A percentile compares a stretch with the other conserved stretches of the same genome.
Evolutionary conservation across 305 asterid genomes (phyloP).

Genomic region (Galium porrigens): DNA sequence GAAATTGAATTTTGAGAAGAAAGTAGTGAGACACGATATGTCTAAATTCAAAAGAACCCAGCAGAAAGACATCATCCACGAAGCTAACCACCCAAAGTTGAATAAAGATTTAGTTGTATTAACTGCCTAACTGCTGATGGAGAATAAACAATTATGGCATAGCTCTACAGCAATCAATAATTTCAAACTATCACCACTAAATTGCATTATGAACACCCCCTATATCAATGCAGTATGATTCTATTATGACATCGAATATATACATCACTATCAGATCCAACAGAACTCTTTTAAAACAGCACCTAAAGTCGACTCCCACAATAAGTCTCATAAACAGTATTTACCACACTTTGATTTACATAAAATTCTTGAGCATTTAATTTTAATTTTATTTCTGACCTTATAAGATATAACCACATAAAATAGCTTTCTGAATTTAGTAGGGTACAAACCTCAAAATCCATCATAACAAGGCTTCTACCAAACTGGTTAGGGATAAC

Average conservation of each 20-base stretch:
- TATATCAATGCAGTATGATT: background rate
- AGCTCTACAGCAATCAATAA: background rate
- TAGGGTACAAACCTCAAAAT: slow-evolving; percentile 13
- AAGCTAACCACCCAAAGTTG: background rate
- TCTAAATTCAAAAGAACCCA: background rate
- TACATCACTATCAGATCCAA: background rate
- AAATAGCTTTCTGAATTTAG: slow-evolving; percentile 4
- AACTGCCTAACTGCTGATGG: background rate
- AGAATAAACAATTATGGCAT: background rate
- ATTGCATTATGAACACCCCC: background rate
- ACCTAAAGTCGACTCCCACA: background rate
- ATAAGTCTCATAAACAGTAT: background rate
- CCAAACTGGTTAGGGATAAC: slow-evolving; percentile 28
- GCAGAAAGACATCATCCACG: background rate
- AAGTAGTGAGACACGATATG: background rate
- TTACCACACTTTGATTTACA: background rate
- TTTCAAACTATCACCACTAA: background rate
- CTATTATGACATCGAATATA: too few species aligned
- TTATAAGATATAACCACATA: background rate
- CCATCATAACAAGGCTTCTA: slow-evolving; percentile 25
- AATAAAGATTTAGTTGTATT: background rate
- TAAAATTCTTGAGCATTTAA: background rate
- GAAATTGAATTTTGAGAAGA: background rate
- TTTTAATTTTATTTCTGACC: background rate
- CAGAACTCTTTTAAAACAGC: background rate